Base-by-base conservation (phyloP, 768 basidiomycete species). In the Steccherinum ochraceum region DNA sequence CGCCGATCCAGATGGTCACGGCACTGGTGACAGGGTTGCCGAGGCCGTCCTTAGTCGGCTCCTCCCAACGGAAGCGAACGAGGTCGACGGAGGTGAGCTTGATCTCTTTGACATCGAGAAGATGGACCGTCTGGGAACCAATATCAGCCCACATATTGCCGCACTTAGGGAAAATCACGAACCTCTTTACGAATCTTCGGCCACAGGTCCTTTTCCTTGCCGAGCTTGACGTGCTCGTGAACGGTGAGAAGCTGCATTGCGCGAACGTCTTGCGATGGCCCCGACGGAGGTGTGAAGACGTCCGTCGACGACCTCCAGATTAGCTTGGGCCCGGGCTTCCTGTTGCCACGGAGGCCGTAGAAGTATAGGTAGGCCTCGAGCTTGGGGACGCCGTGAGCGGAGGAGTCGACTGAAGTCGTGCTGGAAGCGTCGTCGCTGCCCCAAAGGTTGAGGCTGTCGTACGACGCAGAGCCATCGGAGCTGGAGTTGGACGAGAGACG, bases 1-100 rank as follows among this genome's bases (percentile, higher is more conserved):
- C 59, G 18, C 60, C 62, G n/a, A 64, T 46, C 63, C 62, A 63
- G 45, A 63, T 57, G 18, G 61, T 64, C 20, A 45, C 35, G 45
- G 24, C 46, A 43, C 20, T 60, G 47, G 53, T 49, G 39, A 46
- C 56, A 53, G 47, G 52, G 47, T 57, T 46, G 11, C 21, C 11
- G 5, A 27, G 24, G 39, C 41, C 48, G 26, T 55, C 48, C 39
- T 45, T 26, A 26, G 20, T 46, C 47, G 52, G 5, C 42, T 57
- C 48, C 4, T 12, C 26, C 56, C 56, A 58, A n/a, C 42, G 24
- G 48, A 58, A 58, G n/a, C 51, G 48, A 26, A 50, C 56, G n/a
- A 52, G 49, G 45, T 58, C 56, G 51, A 58, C 54, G 21, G 54
- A 52, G 3, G 48, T 39, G 19, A 23, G 20, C 45, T 49, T 5